phyloP scores from a whole-genome alignment of 352 stramenopile species.

The Globisporangium nodosum region DNA sequence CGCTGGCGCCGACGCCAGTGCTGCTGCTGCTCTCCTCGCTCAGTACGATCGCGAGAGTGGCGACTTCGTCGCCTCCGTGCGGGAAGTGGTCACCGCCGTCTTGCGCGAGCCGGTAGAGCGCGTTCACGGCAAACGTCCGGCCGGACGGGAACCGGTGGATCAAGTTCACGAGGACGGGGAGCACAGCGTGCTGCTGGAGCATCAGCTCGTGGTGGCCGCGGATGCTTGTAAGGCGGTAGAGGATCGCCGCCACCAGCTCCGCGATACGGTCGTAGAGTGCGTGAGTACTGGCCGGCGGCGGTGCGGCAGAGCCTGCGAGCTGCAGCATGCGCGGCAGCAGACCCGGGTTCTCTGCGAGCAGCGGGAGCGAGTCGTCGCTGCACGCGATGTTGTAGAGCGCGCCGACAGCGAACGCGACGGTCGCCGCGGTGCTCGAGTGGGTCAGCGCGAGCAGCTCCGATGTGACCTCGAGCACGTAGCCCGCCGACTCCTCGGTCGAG shows the following conservation, averaged over 20 bases:
- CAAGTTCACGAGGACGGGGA: conserved; percentile 43
- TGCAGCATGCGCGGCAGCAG: conserved; percentile 37
- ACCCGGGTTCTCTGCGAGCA: conserved; percentile 30
- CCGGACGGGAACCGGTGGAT: conserved; percentile 35
- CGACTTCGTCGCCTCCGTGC: conserved; percentile 54
- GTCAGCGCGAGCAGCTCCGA: conserved; percentile 50
- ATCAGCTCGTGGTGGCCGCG: conserved; percentile 17
- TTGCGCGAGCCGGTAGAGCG: conserved; percentile 44
- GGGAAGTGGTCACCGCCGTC: conserved; percentile 45
- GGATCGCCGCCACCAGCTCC: conserved; percentile 43
- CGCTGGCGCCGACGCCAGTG: neutral
- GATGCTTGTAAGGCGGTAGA: conserved; percentile 42
- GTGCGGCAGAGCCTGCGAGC: conserved; percentile 12
- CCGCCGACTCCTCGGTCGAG: conserved; percentile 44
- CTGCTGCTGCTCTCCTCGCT: conserved; percentile 19
- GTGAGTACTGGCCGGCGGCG: conserved; percentile 5
- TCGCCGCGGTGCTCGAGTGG: conserved; percentile 16
- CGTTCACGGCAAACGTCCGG: conserved; percentile 44
- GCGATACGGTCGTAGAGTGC: conserved; percentile 26
- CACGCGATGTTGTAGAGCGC: conserved; percentile 77
- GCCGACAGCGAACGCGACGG: conserved; percentile 48
- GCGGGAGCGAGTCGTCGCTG: conserved; percentile 49
- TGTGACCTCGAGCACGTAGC: conserved; percentile 49
- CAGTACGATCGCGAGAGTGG: conserved; percentile 34
- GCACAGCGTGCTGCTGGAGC: conserved; percentile 34